Evolutionary conservation across 345 rosid species (phyloP), one percentile per base, ranked within the genome.

Genomic region (Rhodamnia rubescens): DNA sequence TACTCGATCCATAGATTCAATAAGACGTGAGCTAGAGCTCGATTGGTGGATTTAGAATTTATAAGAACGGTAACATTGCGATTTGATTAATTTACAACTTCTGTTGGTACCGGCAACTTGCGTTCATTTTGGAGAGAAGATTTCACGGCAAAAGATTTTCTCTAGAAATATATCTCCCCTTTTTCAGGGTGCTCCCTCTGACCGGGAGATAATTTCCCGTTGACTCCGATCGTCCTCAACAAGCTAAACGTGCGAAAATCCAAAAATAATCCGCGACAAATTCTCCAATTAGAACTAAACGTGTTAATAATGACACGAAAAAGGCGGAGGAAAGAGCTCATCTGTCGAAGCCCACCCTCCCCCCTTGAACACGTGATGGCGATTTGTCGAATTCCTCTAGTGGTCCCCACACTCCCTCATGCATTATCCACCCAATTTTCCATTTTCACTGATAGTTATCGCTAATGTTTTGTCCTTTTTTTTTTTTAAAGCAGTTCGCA

Each of bases 21-120:
- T 3, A 8, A 32, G 13, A 7, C 13, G 1, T 20, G 44, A 32
- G 7, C 12, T 0, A 8, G 11, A 69, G 21, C 20, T 44, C 7
- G 0, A 69, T 64, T 4, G 78, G 6, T 1, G 78, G 1, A 69
- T 69, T 9, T 69, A 8, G 47, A 69, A 16, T 32, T 32, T 4
- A 13, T 32, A 8, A 42, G 21, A 16, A 69, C 20, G 44, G 32
- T 16, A 18, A 8, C 74, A 61, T 69, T 69, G 0, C 13, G 11
- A 36, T 2, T 8, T 2, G 47, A 69, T 4, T 4, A 4, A 36
- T 20, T 4, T 9, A 36, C 18, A 18, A 10, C 20, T 69, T 36
- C 32, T 36, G 12, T 12, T 32, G 18, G 32, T 10, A 0, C 3
- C 1, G 1, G 42, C 2, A 5, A 22, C 22, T 8, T 22, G 42